A percentile compares a stretch with the other conserved stretches of the same genome.
Evolutionary conservation across 1,139 yeast genomes (phyloP).

Genomic region (Geotrichum candidum): DNA sequence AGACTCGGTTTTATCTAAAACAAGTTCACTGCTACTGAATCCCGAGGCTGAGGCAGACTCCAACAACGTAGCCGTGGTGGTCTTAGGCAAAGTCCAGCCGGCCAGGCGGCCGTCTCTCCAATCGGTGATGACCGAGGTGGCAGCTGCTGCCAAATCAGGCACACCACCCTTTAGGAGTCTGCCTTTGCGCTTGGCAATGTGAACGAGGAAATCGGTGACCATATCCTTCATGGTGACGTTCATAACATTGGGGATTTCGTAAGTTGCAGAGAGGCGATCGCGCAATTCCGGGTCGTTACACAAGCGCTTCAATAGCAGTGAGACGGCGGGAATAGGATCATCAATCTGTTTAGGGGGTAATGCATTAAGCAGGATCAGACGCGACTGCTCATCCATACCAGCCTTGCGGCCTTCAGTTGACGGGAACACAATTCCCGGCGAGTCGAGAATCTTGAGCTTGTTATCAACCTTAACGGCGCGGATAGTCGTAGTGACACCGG

Average conservation of each 20-base stretch:
- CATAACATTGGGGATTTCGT: constrained; percentile 79
- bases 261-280: constrained; percentile 63
- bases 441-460: constrained; percentile 81
- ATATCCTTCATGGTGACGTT: constrained; percentile 35
- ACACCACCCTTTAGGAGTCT: constrained; percentile 89
- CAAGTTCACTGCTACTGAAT: constrained; percentile 30
- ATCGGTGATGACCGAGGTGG: constrained; percentile 74
- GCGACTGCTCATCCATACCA: constrained; percentile 73
- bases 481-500: constrained; percentile 90
- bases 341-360: constrained; percentile 79
- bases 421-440: constrained; percentile 98
- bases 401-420: constrained; percentile 46
- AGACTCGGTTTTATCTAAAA: constrained; percentile 16
- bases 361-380: constrained; percentile 81
- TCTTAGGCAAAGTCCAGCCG: constrained; percentile 85
- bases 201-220: constrained; percentile 75
- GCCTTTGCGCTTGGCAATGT: constrained; percentile 88
- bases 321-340: constrained; percentile 81
- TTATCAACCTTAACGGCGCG: constrained; percentile 90
- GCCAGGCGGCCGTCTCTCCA: constrained; percentile 95
- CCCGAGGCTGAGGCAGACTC: constrained; percentile 33
- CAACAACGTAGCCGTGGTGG: constrained; percentile 21
- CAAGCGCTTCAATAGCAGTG: constrained; percentile 67
- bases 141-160: constrained; percentile 84
- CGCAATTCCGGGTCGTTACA: constrained; percentile 57